These are phyloP conservation scores for Pilaira anomala DNA, from an alignment of 192 early-diverging fungal genomes.

Conservation along the genomic window DNA sequence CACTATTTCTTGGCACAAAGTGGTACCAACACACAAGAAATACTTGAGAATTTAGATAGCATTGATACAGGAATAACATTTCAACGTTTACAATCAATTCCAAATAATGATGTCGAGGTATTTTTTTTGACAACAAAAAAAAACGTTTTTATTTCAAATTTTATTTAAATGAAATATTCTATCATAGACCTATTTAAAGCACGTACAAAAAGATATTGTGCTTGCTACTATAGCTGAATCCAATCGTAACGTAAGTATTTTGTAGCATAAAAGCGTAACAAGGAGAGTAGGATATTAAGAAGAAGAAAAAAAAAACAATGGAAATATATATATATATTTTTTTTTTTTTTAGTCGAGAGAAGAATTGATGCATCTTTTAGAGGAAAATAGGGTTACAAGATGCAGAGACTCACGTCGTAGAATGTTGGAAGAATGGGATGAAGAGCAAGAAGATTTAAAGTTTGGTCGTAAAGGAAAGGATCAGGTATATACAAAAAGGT, in stretches of 20 bases:
- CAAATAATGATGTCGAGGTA: slow-evolving; percentile 1
- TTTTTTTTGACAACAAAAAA: too few species aligned
- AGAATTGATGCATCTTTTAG: neutral
- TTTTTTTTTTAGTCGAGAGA: neutral
- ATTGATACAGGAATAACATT: neutral
- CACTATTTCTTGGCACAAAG: slow-evolving; percentile 14
- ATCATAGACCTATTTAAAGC: slow-evolving; percentile 4
- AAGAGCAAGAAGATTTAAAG: slow-evolving; percentile 1
- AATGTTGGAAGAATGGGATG: slow-evolving; percentile 11
- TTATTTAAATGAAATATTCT: too few species aligned
- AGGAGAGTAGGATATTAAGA: too few species aligned
- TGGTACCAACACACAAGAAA: slow-evolving; percentile 10
- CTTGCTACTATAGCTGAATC: slow-evolving; percentile 1
- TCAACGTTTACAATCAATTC: neutral
- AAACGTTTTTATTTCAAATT: too few species aligned
- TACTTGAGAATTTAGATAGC: neutral
- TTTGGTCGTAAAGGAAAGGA: slow-evolving; percentile 10
- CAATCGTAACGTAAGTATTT: neutral
- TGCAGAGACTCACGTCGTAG: slow-evolving; percentile 8
- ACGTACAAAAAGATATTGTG: slow-evolving; percentile 1
- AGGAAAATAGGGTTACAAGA: slow-evolving; percentile 1
- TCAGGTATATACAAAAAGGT: neutral
- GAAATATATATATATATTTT: neutral
- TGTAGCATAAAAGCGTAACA: too few species aligned
- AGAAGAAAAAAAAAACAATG: neutral